Base-by-base conservation (phyloP, 176 grass and related monocot species). In the Musa troglodytarum region DNA sequence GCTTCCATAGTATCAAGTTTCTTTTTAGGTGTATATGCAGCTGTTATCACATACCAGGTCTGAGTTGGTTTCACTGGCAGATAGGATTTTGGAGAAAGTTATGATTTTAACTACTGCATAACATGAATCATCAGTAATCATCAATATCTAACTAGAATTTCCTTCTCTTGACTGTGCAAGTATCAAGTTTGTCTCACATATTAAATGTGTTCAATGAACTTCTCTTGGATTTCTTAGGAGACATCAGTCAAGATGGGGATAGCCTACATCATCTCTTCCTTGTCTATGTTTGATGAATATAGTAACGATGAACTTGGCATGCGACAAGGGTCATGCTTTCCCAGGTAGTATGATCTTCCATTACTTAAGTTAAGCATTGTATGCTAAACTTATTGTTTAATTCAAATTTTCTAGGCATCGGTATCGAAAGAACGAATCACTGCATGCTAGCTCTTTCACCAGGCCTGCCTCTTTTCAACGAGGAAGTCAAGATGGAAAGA, bases 261-360 rank as follows among this genome's bases (percentile, higher is more conserved):
- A 10, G 75, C 75, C 16, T 99, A 99, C 81, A 82, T 86, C 14
- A 12, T 89, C 13, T 87, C 90, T 12, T 91, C 95, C 17, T 81
- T 99, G 64, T 89, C 95, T 66, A 86, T 99, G 68, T 99, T 89
- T 84, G 95, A 99, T 70, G 95, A 99, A 76, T 99, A 99, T 71
- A 99, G 88, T 2, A 99, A 99, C 70, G 95, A 99, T 16, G 82
- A 94, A 65, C 90, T 99, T 74, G 90, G 89, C 81, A 91, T 99
- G 95, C 90, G 88, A 68, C 82, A 88, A 65, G 95, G 95, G 65
- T 94, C 95, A 83, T 91, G 95, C 81, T 99, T 94, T 87, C 95
- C 95, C 49, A 94, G 80, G 88, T 93, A 71, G 76, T 73, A 77
- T n/a, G 54, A 13, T 72, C 67, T 63, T 57, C 58, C 23, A 43